phyloP scores from a whole-genome alignment of 441 rosid genomes.

The Populus hybrid region DNA sequence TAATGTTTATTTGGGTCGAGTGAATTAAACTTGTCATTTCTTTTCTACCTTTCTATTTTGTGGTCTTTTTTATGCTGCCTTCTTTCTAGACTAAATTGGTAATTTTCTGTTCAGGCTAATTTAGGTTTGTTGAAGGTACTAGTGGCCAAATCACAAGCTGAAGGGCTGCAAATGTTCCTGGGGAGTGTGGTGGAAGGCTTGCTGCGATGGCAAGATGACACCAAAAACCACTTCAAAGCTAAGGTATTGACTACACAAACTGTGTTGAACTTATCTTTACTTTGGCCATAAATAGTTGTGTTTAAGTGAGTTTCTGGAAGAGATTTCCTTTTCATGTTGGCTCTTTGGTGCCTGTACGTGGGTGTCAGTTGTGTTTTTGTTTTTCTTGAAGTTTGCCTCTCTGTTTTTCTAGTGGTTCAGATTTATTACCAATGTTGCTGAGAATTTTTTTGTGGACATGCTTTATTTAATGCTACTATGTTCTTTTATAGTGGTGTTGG shows the following conservation, averaged over 20 bases:
- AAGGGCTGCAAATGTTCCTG: constrained; percentile 71
- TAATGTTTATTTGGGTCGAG: constrained; percentile 9
- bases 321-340: neutral
- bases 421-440: neutral
- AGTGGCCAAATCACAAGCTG: constrained; percentile 87
- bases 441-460: neutral
- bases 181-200: constrained; percentile 78
- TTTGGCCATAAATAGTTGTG: neutral
- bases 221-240: constrained; percentile 83
- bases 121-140: constrained; percentile 85
- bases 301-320: neutral
- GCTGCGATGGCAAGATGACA: constrained; percentile 81
- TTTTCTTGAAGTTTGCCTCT: neutral
- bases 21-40: neutral
- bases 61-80: constrained; percentile 9
- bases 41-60: constrained; percentile 14
- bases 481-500: neutral
- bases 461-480: neutral
- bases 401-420: neutral
- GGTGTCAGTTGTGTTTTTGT: neutral
- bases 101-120: constrained; percentile 72
- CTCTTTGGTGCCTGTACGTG: neutral
- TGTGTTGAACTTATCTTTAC: constrained; percentile 11
- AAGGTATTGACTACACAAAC: constrained; percentile 43
- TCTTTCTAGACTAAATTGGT: constrained; percentile 49